Evolutionary conservation across 192 early-diverging fungal species (phyloP).

Genomic region (Coemansia sp.): DNA sequence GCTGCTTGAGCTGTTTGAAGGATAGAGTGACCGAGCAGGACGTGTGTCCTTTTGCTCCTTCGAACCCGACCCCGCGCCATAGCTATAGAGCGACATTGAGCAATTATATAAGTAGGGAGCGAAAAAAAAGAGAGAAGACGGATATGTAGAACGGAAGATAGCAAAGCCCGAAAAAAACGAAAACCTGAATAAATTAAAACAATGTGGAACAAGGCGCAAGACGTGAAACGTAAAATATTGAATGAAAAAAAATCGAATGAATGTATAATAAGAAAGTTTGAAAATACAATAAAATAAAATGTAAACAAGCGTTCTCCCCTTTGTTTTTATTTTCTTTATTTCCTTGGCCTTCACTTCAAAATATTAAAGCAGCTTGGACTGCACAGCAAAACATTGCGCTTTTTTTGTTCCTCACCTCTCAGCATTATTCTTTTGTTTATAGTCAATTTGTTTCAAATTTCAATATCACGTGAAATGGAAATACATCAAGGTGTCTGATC

Average conservation of each 20-base stretch:
- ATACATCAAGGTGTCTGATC: not conserved
- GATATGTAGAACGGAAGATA: not conserved
- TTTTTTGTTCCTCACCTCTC: not conserved
- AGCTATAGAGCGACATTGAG: not conserved
- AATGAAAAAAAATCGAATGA: too few relatives aligned
- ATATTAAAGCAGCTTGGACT: not conserved
- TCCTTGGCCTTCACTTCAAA: not conserved
- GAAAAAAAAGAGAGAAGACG: constrained; percentile 4
- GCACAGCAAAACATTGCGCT: not conserved
- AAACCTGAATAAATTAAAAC: not conserved
- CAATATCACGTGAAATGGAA: not conserved
- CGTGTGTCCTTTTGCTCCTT: constrained; percentile 1
- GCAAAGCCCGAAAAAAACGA: not conserved
- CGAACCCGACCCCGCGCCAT: not conserved
- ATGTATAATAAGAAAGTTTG: not conserved
- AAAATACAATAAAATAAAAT: not conserved
- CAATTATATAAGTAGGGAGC: not conserved
- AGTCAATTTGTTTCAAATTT: not conserved
- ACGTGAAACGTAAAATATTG: not conserved
- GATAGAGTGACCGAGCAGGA: constrained; percentile 18
- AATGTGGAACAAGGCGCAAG: too few relatives aligned
- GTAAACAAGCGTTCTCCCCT: constrained; percentile 1
- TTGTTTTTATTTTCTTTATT: not conserved
- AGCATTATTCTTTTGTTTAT: not conserved
- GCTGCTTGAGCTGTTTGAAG: constrained; percentile 8